phyloP scores from a whole-genome alignment of 192 early-diverging fungal species.

The Coemansia guatemalensis region DNA sequence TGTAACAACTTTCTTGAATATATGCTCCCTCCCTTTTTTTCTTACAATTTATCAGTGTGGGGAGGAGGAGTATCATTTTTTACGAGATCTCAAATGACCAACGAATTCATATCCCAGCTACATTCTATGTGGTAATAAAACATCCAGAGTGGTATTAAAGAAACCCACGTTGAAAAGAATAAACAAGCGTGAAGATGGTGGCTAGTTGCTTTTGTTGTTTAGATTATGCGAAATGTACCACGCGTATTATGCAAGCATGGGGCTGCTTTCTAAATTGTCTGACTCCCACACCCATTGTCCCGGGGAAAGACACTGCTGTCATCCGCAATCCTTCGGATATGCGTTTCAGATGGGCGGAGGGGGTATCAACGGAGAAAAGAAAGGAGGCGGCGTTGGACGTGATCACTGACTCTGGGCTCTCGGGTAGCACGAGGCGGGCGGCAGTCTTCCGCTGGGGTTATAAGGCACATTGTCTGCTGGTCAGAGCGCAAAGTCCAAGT shows the following conservation, averaged over 20 bases:
- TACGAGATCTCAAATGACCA: background rate
- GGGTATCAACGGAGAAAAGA: background rate
- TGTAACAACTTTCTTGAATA: slow-evolving; percentile 1
- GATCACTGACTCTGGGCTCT: background rate
- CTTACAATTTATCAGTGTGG: background rate
- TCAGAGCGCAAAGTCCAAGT: background rate
- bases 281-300: background rate
- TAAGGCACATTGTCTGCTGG: background rate
- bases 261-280: background rate
- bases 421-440: background rate
- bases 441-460: background rate
- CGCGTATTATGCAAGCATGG: background rate
- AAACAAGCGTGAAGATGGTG: background rate
- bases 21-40: background rate
- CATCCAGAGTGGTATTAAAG: no score
- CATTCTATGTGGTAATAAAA: no score
- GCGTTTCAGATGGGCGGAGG: background rate
- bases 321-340: background rate
- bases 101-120: background rate
- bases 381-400: background rate
- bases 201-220: background rate
- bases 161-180: background rate
- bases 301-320: background rate
- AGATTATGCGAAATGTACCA: background rate
- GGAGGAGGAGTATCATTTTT: background rate